Conservation (phyloP, 768 basidiomycete genomes). For the Lentinula boryana region DNA sequence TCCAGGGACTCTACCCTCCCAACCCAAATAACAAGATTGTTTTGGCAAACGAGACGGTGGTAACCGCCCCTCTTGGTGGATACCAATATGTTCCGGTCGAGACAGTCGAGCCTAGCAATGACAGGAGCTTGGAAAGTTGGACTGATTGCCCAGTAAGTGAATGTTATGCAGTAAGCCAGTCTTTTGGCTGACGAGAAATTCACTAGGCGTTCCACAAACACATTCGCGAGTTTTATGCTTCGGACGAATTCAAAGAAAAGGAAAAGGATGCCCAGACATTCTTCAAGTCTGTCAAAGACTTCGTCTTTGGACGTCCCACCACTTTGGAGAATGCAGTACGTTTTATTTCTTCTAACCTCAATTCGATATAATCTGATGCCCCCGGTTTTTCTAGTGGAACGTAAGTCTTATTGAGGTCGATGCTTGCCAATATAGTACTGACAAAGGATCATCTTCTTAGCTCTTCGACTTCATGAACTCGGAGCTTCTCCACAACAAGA, state of each 20-base stretch:
- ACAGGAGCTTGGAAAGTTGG: constrained; percentile 82
- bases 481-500: constrained; percentile 75
- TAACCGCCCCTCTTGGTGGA: constrained; percentile 70
- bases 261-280: constrained; percentile 55
- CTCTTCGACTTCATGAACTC: constrained; percentile 76
- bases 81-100: constrained; percentile 91
- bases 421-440: not conserved
- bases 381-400: constrained; percentile 55
- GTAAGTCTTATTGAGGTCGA: constrained; percentile 33
- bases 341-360: constrained; percentile 6
- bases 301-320: constrained; percentile 61
- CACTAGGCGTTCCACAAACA: constrained; percentile 49
- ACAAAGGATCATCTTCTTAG: constrained; percentile 25
- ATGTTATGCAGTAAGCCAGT: not conserved
- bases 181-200: not conserved
- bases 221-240: constrained; percentile 51
- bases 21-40: constrained; percentile 62
- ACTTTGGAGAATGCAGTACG: constrained; percentile 66
- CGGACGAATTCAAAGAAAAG: constrained; percentile 59
- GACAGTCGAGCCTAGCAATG: constrained; percentile 81
- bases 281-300: constrained; percentile 63
- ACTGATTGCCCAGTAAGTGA: constrained; percentile 47
- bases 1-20: constrained; percentile 87
- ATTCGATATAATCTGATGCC: constrained; percentile 10
- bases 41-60: constrained; percentile 71